Base-by-base conservation (phyloP, 1,284 basidiomycete species). In the Sporisorium reilianum region DNA sequence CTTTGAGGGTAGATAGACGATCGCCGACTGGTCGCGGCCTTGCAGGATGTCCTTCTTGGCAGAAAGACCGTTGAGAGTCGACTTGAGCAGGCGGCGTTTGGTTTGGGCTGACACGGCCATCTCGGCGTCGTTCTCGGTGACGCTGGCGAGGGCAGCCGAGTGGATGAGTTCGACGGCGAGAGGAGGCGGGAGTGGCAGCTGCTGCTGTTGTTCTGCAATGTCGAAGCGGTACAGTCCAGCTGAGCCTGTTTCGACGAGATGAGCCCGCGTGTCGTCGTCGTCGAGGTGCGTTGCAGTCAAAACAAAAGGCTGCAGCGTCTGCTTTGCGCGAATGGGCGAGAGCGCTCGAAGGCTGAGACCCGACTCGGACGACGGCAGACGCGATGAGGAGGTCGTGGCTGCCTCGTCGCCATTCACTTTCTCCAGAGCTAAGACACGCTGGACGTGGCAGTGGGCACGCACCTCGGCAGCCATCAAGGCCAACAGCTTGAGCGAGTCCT, bases 401-500 rank as follows among this genome's bases (percentile, higher is more conserved):
- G 12, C 22, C n/a, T 23, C 23, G 16, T 23, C 45, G 20, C 56
- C 42, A 16, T 42, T 30, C 9, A 70, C 46, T 44, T 72, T 63
- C 25, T 75, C 66, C 1, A 75, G 44, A 5, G 66, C 61, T 0
- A 75, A 50, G 8, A 69, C 72, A 4, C 72, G 62, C 49, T 69
- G 66, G 0, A 75, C 66, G 10, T 63, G 45, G 38, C 72, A 75
- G 20, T 9, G 23, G 7, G 81, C 77, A 5, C 76, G 77, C 10
- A 84, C 73, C 28, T 78, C 68, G 16, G 64, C 55, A 0, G 79
- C 80, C 75, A 84, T 82, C 40, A 77, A 57, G 10, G 66, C 71
- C 14, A 84, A 65, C 8, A 80, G 68, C 44, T 75, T 57, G 41
- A 84, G 65, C 30, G 76, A 80, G 38, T 79, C 73, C 38, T 75